These are phyloP conservation scores for Phytophthora ohioensis DNA, from an alignment of 352 stramenopile species.

Conservation along the genomic window DNA sequence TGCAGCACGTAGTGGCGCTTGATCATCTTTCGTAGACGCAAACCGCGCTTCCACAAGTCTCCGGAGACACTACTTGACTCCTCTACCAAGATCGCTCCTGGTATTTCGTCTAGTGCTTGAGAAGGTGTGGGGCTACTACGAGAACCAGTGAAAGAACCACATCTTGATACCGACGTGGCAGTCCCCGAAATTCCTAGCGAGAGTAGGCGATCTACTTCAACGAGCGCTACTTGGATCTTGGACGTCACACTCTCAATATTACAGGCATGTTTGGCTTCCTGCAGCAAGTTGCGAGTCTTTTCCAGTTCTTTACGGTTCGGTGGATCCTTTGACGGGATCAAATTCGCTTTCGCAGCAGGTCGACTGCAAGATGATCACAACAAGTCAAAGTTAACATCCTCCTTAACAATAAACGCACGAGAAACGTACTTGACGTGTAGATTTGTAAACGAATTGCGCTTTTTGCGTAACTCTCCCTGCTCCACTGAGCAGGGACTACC, in stretches of 20 bases:
- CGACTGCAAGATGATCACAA: conserved; percentile 38
- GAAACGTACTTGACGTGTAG: conserved; percentile 59
- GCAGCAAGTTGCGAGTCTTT: conserved; percentile 58
- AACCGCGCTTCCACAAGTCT: conserved; percentile 82
- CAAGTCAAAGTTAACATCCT: conserved; percentile 1
- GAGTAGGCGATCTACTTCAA: conserved; percentile 56
- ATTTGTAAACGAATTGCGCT: conserved; percentile 61
- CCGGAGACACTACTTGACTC: conserved; percentile 57
- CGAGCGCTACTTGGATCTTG: conserved; percentile 60
- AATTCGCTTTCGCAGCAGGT: conserved; percentile 37
- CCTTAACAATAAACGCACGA: neutral
- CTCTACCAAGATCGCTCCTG: conserved; percentile 39
- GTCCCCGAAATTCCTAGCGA: conserved; percentile 6
- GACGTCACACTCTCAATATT: conserved; percentile 43
- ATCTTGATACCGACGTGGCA: conserved; percentile 9
- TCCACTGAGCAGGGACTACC: conserved; percentile 20
- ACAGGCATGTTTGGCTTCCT: conserved; percentile 60
- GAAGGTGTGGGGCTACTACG: conserved; percentile 31
- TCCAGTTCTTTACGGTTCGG: conserved; percentile 60
- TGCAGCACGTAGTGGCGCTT: conserved; percentile 88
- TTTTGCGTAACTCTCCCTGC: conserved; percentile 28
- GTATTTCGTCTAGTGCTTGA: conserved; percentile 36
- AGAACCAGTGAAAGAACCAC: conserved; percentile 30
- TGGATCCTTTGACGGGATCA: conserved; percentile 27
- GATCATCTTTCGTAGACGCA: conserved; percentile 87